These are phyloP conservation scores for Daedalea quercina DNA, from an alignment of 768 basidiomycete genomes.

Conservation along the genomic window DNA sequence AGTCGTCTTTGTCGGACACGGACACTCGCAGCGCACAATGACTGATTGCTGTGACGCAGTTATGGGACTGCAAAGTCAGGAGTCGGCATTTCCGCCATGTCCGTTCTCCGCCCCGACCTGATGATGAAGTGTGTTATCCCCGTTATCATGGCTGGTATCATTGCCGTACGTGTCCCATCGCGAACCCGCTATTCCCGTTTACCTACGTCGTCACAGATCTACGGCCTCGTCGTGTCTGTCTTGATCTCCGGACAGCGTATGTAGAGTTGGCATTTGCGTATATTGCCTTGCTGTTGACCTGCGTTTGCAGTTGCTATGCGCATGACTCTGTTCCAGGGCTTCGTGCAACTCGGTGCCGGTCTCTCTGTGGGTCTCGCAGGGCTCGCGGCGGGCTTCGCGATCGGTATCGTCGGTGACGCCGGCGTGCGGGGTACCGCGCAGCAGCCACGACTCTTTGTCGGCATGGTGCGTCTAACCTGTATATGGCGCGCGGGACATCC, in stretches of 20 bases:
- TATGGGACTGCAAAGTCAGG: constrained; percentile 99
- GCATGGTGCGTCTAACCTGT: constrained; percentile 61
- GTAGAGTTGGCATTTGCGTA: constrained; percentile 26
- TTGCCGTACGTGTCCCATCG: constrained; percentile 67
- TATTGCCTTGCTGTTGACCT: neutral
- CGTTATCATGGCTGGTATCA: constrained; percentile 99
- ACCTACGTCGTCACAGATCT: constrained; percentile 49
- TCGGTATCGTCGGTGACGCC: constrained; percentile 98
- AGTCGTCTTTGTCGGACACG: constrained; percentile 14
- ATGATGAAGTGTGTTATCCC: constrained; percentile 99
- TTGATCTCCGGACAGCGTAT: constrained; percentile 83
- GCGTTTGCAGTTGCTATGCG: constrained; percentile 47
- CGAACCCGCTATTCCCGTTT: neutral
- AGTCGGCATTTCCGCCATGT: constrained; percentile 97
- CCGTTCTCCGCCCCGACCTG: constrained; percentile 89
- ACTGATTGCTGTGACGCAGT: constrained; percentile 33
- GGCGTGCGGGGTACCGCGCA: constrained; percentile 98
- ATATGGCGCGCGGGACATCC: neutral
- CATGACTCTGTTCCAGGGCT: constrained; percentile 92
- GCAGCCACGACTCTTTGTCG: constrained; percentile 89
- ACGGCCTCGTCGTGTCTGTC: constrained; percentile 98
- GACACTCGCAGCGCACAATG: neutral
- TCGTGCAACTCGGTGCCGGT: constrained; percentile 91
- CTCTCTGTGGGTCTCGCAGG: constrained; percentile 90
- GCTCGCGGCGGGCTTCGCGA: constrained; percentile 94